Conservation (phyloP, 345 rosid genomes). For the Mangifera indica region DNA sequence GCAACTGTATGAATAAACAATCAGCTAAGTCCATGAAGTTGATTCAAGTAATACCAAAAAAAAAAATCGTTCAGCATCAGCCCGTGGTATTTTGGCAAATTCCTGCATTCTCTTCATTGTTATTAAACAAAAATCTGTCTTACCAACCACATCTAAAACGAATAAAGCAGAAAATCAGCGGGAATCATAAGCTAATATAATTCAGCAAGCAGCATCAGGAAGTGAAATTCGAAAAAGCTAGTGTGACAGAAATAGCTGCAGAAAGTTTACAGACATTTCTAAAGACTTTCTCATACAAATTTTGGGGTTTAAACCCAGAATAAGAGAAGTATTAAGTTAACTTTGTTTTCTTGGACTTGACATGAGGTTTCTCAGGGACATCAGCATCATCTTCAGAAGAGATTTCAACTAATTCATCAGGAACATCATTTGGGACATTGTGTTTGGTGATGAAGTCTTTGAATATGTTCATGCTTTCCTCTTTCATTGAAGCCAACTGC, state of each 20-base stretch:
- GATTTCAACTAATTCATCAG: slow-evolving; percentile 57
- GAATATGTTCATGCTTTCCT: slow-evolving; percentile 65
- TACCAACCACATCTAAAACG: neutral
- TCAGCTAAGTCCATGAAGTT: neutral
- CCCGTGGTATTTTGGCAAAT: neutral
- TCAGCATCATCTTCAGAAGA: slow-evolving; percentile 51
- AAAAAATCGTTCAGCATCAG: neutral
- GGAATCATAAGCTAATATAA: neutral
- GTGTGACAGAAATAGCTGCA: neutral
- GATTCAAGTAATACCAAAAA: neutral
- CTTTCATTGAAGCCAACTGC: slow-evolving; percentile 74
- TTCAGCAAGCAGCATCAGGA: neutral
- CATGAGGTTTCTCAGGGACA: slow-evolving; percentile 37
- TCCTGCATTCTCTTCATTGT: neutral
- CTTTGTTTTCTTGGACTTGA: slow-evolving; percentile 66
- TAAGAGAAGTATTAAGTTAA: slow-evolving; percentile 31
- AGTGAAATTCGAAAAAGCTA: neutral
- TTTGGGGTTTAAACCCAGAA: neutral
- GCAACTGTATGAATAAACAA: neutral
- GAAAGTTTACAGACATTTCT: neutral
- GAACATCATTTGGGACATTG: slow-evolving; percentile 73
- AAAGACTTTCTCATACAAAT: neutral
- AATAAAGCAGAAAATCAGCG: neutral
- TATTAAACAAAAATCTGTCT: neutral
- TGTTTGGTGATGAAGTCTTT: slow-evolving; percentile 85